Evolutionary conservation across 768 basidiomycete genomes (phyloP).

Genomic region (Pleurotus giganteus): DNA sequence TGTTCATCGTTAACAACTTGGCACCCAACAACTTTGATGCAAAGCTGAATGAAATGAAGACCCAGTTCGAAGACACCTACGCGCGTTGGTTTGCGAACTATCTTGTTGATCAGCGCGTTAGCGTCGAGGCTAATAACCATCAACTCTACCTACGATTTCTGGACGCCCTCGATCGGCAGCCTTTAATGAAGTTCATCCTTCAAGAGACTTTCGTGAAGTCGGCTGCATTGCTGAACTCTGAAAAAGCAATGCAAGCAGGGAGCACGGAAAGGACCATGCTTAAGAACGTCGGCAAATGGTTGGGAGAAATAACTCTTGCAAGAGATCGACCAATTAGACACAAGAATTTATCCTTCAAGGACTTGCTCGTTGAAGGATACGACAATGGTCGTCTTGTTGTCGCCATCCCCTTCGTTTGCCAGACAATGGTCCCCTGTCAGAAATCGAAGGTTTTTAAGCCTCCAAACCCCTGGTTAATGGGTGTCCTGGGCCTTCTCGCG

Average conservation of each 20-base stretch:
- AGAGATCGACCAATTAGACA: slow-evolving; percentile 90
- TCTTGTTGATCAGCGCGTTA: slow-evolving; percentile 92
- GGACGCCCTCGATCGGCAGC: slow-evolving; percentile 71
- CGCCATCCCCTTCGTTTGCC: slow-evolving; percentile 98
- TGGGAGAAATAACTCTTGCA: slow-evolving; percentile 91
- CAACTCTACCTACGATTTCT: slow-evolving; percentile 92
- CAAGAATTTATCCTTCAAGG: slow-evolving; percentile 95
- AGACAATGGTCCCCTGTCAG: slow-evolving; percentile 87
- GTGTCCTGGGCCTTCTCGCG: slow-evolving; percentile 84
- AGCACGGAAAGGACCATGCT: slow-evolving; percentile 81
- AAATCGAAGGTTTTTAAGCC: slow-evolving; percentile 92
- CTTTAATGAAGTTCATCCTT: slow-evolving; percentile 74
- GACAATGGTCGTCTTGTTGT: slow-evolving; percentile 89
- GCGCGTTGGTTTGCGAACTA: slow-evolving; percentile 98
- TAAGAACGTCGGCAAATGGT: slow-evolving; percentile 95
- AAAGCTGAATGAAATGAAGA: slow-evolving; percentile 85
- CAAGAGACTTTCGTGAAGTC: slow-evolving; percentile 94
- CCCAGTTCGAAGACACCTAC: slow-evolving; percentile 78
- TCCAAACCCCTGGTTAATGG: slow-evolving; percentile 99
- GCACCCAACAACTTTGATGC: slow-evolving; percentile 90
- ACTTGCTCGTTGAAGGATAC: slow-evolving; percentile 93
- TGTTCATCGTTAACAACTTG: slow-evolving; percentile 98
- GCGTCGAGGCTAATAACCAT: slow-evolving; percentile 97
- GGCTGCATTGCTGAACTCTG: slow-evolving; percentile 82
- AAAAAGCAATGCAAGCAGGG: slow-evolving; percentile 75